phyloP scores from a whole-genome alignment of 2,329 filamentous ascomycete species.

The Colletotrichum higginsianum region DNA sequence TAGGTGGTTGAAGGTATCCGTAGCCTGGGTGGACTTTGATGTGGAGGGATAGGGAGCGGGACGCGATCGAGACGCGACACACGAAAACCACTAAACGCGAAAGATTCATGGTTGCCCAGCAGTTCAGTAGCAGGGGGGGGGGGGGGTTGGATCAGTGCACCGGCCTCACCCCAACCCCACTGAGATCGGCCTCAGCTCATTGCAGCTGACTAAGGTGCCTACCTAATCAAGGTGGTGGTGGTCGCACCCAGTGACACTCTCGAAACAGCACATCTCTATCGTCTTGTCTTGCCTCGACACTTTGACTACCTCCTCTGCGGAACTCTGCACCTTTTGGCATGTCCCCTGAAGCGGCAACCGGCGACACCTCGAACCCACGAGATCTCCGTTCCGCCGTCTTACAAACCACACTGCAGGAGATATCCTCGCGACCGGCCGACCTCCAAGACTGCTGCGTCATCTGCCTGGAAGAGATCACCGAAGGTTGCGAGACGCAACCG shows the following conservation, averaged over 20 bases:
- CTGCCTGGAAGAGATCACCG: slow-evolving; percentile 83
- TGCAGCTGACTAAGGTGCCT: not conserved
- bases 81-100: slow-evolving; percentile 39
- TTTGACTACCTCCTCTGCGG: not conserved
- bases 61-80: slow-evolving; percentile 37
- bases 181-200: not conserved
- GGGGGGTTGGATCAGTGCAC: not conserved
- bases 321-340: slow-evolving; percentile 22
- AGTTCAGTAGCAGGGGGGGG: not conserved
- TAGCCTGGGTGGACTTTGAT: slow-evolving; percentile 19
- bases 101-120: slow-evolving; percentile 18
- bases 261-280: not conserved
- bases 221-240: not conserved
- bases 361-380: slow-evolving; percentile 42
- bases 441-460: slow-evolving; percentile 79
- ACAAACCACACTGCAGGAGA: slow-evolving; percentile 61
- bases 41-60: slow-evolving; percentile 13
- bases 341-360: slow-evolving; percentile 30
- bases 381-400: slow-evolving; percentile 61
- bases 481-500: slow-evolving; percentile 79
- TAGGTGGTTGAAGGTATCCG: slow-evolving; percentile 3
- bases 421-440: slow-evolving; percentile 47
- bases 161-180: not conserved
- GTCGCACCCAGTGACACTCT: not conserved
- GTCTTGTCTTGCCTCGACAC: not conserved